A percentile compares a stretch with the other conserved stretches of the same genome.
These are phyloP conservation scores for Irpex sp. DNA, from an alignment of 1,284 basidiomycete species.

Conservation along the genomic window DNA sequence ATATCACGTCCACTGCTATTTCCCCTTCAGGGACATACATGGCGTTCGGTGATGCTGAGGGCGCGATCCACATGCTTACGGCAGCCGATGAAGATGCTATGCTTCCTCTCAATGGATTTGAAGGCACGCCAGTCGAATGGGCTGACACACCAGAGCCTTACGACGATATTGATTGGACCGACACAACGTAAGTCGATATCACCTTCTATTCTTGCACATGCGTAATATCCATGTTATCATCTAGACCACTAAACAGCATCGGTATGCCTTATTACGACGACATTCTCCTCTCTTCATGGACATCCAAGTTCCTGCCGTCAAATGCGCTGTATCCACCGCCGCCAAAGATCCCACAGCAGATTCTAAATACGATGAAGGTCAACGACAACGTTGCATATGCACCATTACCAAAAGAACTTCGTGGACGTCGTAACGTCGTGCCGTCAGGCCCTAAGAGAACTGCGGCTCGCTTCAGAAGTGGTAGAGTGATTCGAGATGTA, in stretches of 20 bases:
- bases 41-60: constrained; percentile 90
- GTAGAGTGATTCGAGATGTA: constrained; percentile 38
- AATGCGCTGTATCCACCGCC: constrained; percentile 58
- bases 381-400: constrained; percentile 92
- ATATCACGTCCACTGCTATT: constrained; percentile 78
- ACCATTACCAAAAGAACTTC: constrained; percentile 76
- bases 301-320: constrained; percentile 45
- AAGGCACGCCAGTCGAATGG: constrained; percentile 82
- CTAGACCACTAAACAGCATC: constrained; percentile 82
- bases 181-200: constrained; percentile 22
- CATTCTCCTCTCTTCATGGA: constrained; percentile 80
- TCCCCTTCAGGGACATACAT: constrained; percentile 88
- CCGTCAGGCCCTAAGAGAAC: constrained; percentile 44
- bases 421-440: constrained; percentile 80
- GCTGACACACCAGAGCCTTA: constrained; percentile 72
- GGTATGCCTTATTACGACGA: constrained; percentile 88
- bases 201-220: background rate
- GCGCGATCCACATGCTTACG: constrained; percentile 82
- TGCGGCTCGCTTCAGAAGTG: constrained; percentile 80
- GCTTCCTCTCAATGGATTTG: constrained; percentile 84
- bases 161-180: constrained; percentile 77
- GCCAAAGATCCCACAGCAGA: constrained; percentile 73
- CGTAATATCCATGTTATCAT: background rate
- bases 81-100: constrained; percentile 63
- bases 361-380: constrained; percentile 76